Evolutionary conservation across 2,329 filamentous ascomycete species (phyloP).

Genomic region (Grosmannia serpens): DNA sequence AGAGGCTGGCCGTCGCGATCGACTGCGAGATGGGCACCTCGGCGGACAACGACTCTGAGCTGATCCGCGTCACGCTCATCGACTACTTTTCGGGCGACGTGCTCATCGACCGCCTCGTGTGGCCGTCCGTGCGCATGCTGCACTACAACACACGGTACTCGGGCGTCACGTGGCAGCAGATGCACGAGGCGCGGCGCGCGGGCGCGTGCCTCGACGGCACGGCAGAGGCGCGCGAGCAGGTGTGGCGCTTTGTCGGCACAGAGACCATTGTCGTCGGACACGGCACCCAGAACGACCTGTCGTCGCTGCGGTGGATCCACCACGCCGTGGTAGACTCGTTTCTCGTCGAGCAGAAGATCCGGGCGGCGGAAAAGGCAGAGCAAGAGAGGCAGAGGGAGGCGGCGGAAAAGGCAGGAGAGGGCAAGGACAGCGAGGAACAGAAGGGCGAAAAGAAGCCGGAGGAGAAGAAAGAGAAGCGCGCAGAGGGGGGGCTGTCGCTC

Average conservation of each 20-base stretch:
- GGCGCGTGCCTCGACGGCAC: not conserved
- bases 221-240: not conserved
- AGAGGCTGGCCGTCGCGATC: not conserved
- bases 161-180: not conserved
- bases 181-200: not conserved
- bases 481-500: not conserved
- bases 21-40: slow-evolving; percentile 2
- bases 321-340: not conserved
- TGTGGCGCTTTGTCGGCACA: not conserved
- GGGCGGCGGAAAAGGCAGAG: not conserved
- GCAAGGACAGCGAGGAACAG: not conserved
- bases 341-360: not conserved
- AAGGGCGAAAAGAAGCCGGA: not conserved
- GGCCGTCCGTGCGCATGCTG: not conserved
- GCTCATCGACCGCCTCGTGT: not conserved
- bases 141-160: slow-evolving; percentile 1
- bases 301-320: not conserved
- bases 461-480: not conserved
- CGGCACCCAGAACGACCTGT: not conserved
- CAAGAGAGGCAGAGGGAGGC: not conserved
- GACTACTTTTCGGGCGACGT: not conserved
- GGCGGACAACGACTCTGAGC: not conserved
- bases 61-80: not conserved
- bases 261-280: not conserved
- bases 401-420: not conserved